Conservation (phyloP, 306 rosid genomes). For the Calophaca sinica region DNA sequence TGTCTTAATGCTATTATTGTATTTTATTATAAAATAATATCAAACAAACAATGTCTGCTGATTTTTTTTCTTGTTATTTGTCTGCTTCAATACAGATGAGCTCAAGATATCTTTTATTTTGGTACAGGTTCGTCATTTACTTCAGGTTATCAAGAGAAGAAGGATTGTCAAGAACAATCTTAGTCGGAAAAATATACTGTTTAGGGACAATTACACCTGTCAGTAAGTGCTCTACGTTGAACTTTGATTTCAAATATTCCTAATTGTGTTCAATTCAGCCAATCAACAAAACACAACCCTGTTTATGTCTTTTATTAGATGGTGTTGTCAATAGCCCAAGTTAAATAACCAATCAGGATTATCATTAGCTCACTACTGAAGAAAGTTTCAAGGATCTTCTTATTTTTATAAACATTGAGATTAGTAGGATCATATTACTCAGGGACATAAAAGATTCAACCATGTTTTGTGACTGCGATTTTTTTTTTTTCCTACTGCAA, state of each 20-base stretch:
- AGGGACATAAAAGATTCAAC: too few relatives aligned
- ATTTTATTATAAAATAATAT: not conserved
- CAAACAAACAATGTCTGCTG: constrained; percentile 12
- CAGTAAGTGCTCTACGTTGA: constrained; percentile 68
- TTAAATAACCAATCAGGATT: too few relatives aligned
- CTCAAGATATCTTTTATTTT: constrained; percentile 46
- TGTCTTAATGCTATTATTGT: too few relatives aligned
- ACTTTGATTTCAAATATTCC: constrained; percentile 18
- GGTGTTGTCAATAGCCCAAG: too few relatives aligned
- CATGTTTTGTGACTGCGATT: too few relatives aligned
- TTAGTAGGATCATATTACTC: too few relatives aligned
- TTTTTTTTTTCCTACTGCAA: not conserved
- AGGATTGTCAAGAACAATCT: constrained; percentile 73
- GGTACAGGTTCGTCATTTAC: constrained; percentile 87
- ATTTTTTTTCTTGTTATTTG: constrained; percentile 27
- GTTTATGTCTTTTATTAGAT: too few relatives aligned
- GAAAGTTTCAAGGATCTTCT: too few relatives aligned
- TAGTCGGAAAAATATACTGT: constrained; percentile 84
- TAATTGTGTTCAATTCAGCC: too few relatives aligned
- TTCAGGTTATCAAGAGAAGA: constrained; percentile 93
- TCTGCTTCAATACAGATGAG: constrained; percentile 36
- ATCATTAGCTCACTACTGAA: too few relatives aligned
- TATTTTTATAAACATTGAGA: too few relatives aligned
- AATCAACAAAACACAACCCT: not conserved
- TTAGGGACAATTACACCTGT: constrained; percentile 85